phyloP scores from a whole-genome alignment of 2,329 filamentous ascomycete genomes.

The Nigrospora sphaerica region DNA sequence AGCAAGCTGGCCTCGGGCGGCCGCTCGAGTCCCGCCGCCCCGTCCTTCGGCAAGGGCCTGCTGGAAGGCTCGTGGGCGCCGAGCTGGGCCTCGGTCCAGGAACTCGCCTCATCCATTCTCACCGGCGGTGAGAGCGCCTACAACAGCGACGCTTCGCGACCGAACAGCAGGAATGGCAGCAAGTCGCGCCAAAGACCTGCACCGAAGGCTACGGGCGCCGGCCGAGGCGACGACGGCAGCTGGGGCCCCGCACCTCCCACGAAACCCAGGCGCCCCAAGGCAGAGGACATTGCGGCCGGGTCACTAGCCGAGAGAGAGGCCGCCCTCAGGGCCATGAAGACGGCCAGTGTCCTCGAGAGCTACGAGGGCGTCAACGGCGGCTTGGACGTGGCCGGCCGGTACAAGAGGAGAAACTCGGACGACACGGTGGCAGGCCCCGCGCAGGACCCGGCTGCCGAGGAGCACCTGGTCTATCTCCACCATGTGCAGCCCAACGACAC shows the following conservation, averaged over 20 bases:
- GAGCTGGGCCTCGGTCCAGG: constrained; percentile 49
- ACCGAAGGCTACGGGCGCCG: constrained; percentile 19
- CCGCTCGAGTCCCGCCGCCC: constrained; percentile 19
- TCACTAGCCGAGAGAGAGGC: constrained; percentile 46
- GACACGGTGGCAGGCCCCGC: constrained; percentile 34
- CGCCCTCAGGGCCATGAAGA: constrained; percentile 47
- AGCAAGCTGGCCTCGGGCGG: constrained; percentile 16
- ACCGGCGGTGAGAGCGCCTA: constrained; percentile 21
- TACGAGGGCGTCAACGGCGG: constrained; percentile 53
- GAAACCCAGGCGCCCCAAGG: constrained; percentile 24
- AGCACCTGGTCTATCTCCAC: constrained; percentile 86
- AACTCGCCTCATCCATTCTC: constrained; percentile 41
- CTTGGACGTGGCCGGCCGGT: constrained; percentile 45
- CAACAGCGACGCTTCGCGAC: constrained; percentile 23
- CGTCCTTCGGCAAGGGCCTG: constrained; percentile 29
- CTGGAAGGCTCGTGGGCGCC: constrained; percentile 45
- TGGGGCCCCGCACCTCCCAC: constrained; percentile 47
- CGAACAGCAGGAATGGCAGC: constrained; percentile 19
- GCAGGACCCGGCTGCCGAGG: constrained; percentile 55
- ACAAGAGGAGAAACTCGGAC: constrained; percentile 64
- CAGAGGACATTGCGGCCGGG: constrained; percentile 46
- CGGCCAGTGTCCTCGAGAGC: constrained; percentile 53
- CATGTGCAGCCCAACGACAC: constrained; percentile 78
- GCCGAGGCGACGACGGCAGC: constrained; percentile 13
- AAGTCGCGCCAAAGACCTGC: constrained; percentile 20